These are phyloP conservation scores for Posidonia oceanica DNA, from an alignment of 116 monocot species.

Conservation along the genomic window DNA sequence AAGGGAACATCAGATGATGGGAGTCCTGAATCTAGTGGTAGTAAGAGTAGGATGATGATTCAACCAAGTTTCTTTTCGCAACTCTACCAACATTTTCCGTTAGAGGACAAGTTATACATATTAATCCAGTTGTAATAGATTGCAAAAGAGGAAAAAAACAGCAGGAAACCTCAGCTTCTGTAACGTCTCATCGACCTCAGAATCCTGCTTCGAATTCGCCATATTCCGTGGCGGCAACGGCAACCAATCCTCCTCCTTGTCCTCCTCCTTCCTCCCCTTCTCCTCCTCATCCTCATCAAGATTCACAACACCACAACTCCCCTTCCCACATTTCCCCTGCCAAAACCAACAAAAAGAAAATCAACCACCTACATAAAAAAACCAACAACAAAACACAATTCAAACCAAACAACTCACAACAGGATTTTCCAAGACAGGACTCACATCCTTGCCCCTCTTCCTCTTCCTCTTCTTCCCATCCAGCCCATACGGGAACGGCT, in stretches of 20 bases:
- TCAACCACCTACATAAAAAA: too few species aligned
- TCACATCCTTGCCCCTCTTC: background rate
- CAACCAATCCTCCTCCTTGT: conserved; percentile 75
- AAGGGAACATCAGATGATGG: too few species aligned
- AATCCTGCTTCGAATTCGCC: background rate
- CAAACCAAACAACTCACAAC: background rate
- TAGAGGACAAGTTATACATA: too few species aligned
- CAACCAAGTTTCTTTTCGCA: too few species aligned
- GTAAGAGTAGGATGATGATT: too few species aligned
- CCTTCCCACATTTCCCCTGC: conserved; percentile 5
- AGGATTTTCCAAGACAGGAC: conserved; percentile 7
- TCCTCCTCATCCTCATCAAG: conserved; percentile 11
- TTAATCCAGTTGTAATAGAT: too few species aligned
- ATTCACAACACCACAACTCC: conserved; percentile 10
- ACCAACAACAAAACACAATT: background rate
- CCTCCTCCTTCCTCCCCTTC: conserved; percentile 9
- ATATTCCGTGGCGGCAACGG: conserved; percentile 44
- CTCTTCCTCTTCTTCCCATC: conserved; percentile 20
- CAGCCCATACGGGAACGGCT: background rate
- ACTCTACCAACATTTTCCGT: too few species aligned
- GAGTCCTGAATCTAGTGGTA: too few species aligned
- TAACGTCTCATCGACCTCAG: conserved; percentile 29
- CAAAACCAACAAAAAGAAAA: background rate
- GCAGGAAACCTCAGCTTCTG: conserved; percentile 30
- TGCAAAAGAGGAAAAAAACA: too few species aligned